phyloP scores from a whole-genome alignment of 352 stramenopile genomes.

The Phytophthora aleatoria region DNA sequence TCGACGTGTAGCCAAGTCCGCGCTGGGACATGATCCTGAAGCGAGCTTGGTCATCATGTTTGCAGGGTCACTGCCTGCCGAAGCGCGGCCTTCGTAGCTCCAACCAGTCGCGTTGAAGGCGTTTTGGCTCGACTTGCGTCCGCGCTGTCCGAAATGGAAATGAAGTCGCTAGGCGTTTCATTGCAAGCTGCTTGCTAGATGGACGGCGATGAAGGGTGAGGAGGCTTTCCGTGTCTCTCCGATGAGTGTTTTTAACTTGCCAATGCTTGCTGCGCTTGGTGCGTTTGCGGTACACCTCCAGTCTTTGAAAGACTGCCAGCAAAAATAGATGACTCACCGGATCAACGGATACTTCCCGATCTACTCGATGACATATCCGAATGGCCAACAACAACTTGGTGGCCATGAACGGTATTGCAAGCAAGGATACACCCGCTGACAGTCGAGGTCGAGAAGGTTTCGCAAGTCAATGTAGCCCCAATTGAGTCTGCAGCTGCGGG shows the following conservation, averaged over 20 bases:
- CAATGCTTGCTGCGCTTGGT: neutral
- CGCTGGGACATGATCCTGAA: conserved; percentile 17
- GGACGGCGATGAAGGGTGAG: neutral
- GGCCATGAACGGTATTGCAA: neutral
- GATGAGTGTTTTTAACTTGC: neutral
- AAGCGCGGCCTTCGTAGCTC: neutral
- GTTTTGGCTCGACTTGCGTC: neutral
- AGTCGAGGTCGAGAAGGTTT: too few relatives aligned
- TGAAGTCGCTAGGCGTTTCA: neutral
- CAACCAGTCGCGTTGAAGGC: neutral
- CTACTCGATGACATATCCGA: neutral
- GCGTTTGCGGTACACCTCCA: too few relatives aligned
- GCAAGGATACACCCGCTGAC: too few relatives aligned
- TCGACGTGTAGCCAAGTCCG: neutral
- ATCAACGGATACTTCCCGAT: too few relatives aligned
- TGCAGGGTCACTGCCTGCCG: too few relatives aligned
- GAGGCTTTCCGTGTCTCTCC: neutral
- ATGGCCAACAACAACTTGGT: neutral
- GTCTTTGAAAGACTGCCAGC: too few relatives aligned
- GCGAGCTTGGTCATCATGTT: too few relatives aligned
- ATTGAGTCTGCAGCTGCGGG: too few relatives aligned
- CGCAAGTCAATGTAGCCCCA: too few relatives aligned
- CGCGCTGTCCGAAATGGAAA: conserved; percentile 5
- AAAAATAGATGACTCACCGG: too few relatives aligned
- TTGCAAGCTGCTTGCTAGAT: neutral